A percentile compares a stretch with the other conserved stretches of the same genome.
phyloP scores from a whole-genome alignment of 345 rosid genomes.

The Cardamine occulta region DNA sequence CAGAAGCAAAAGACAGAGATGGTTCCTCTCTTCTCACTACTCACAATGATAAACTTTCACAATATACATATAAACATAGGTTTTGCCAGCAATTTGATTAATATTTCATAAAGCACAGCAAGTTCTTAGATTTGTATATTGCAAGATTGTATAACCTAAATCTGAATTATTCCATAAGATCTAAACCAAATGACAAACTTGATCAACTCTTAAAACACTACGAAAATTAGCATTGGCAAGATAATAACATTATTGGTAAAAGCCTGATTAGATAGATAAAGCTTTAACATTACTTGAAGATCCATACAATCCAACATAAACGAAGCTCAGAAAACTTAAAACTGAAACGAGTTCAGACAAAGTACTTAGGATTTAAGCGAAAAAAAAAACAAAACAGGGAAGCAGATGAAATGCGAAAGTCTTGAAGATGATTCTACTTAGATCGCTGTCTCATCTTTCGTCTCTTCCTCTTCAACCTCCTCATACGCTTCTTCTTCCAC shows the following conservation, averaged over 20 bases:
- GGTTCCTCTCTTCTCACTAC: constrained; percentile 64
- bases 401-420: constrained; percentile 16
- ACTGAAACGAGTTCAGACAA: constrained; percentile 20
- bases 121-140: constrained; percentile 5
- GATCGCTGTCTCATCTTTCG: constrained; percentile 99
- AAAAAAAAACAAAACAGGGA: constrained; percentile 8
- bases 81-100: background rate
- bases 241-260: background rate
- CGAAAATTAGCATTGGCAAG: background rate
- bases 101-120: background rate
- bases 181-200: background rate
- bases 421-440: constrained; percentile 57
- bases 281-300: constrained; percentile 23
- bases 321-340: constrained; percentile 13
- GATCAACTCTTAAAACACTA: background rate
- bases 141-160: background rate
- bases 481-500: constrained; percentile 99
- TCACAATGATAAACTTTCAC: constrained; percentile 24
- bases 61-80: background rate
- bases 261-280: background rate
- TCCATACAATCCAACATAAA: constrained; percentile 35
- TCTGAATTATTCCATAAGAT: background rate
- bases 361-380: constrained; percentile 27
- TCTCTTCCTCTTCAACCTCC: constrained; percentile 99
- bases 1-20: constrained; percentile 89